Percentiles rank a stretch among this genome's conserved stretches.
Evolutionary conservation across 352 stramenopile species (phyloP).

Genomic region (Pythium volutum): DNA sequence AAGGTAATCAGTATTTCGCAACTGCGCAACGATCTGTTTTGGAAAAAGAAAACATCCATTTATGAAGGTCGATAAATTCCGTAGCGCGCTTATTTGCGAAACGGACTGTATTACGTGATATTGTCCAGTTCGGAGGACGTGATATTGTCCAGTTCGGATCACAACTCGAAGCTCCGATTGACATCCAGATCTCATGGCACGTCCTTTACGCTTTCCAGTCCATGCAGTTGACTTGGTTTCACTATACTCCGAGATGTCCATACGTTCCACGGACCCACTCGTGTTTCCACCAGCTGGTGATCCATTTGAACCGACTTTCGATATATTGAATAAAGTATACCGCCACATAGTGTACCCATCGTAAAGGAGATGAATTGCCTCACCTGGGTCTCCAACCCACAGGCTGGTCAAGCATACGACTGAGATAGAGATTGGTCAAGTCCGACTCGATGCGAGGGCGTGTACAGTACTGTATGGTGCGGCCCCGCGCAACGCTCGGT

Average conservation of each 20-base stretch:
- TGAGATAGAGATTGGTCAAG: not conserved
- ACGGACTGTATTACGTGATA: no score
- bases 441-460: slow-evolving; percentile 22
- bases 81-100: no score
- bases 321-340: slow-evolving; percentile 19
- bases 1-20: no score
- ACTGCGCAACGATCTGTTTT: no score
- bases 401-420: not conserved
- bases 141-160: not conserved
- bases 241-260: slow-evolving; percentile 5
- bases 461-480: no score
- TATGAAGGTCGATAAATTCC: no score
- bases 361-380: slow-evolving; percentile 1
- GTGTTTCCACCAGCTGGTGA: slow-evolving; percentile 9
- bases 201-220: slow-evolving; percentile 14
- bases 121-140: no score
- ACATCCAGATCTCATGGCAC: not conserved
- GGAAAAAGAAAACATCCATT: no score
- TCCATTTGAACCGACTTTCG: slow-evolving; percentile 2
- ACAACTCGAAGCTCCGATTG: not conserved
- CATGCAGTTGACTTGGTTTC: slow-evolving; percentile 10
- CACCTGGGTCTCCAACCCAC: not conserved
- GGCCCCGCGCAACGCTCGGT: no score
- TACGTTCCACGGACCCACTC: slow-evolving; percentile 1
- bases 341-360: not conserved